Percentiles rank a stretch among this genome's conserved stretches.
phyloP scores from a whole-genome alignment of 495 filamentous ascomycete genomes.

The Daldinia bambusicola region DNA sequence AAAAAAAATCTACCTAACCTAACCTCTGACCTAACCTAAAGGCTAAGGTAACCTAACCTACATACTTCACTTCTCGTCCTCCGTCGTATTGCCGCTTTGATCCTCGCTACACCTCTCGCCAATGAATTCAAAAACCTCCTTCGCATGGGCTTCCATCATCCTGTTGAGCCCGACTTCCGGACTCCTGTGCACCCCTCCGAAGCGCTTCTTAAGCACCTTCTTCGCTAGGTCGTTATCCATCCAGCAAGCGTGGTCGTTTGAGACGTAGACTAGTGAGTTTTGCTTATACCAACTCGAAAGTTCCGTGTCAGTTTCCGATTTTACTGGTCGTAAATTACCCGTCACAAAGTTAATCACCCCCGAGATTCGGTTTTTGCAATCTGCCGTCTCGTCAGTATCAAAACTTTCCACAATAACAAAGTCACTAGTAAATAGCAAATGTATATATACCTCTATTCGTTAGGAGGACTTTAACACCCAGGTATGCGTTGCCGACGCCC shows the following conservation, averaged over 20 bases:
- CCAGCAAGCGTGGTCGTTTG: slow-evolving; percentile 77
- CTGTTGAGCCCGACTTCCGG: slow-evolving; percentile 63
- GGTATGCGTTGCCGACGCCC: slow-evolving; percentile 81
- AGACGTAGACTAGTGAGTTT: slow-evolving; percentile 79
- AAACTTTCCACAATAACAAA: not conserved
- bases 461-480: slow-evolving; percentile 74
- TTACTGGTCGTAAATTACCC: slow-evolving; percentile 72
- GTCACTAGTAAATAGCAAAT: not conserved
- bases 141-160: slow-evolving; percentile 70
- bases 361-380: slow-evolving; percentile 57
- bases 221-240: slow-evolving; percentile 59
- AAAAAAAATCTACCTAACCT: no score
- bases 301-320: slow-evolving; percentile 69
- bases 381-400: slow-evolving; percentile 41
- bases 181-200: slow-evolving; percentile 69
- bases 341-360: slow-evolving; percentile 69
- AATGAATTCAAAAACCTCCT: slow-evolving; percentile 67
- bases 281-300: slow-evolving; percentile 78
- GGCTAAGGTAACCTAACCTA: no score
- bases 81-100: slow-evolving; percentile 48
- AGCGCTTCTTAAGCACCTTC: slow-evolving; percentile 72
- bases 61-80: slow-evolving; percentile 49
- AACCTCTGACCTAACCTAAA: no score
- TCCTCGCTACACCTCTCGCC: slow-evolving; percentile 52
- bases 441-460: slow-evolving; percentile 67